Base-by-base conservation (phyloP, 768 basidiomycete species). In the Gautieria morchelliformis region DNA sequence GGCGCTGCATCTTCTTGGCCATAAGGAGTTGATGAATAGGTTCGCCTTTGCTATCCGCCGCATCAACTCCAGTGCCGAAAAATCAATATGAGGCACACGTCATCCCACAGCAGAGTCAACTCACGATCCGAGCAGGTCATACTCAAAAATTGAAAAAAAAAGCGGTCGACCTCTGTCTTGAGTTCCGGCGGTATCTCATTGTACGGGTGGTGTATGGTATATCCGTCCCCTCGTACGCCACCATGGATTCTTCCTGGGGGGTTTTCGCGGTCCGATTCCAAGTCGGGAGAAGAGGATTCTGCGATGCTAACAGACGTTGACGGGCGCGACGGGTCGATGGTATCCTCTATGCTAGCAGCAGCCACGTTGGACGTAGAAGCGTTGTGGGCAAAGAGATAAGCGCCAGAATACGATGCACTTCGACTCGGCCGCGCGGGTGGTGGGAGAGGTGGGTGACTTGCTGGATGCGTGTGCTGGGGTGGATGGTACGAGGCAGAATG, bases 1-100 rank as follows among this genome's bases (percentile, higher is more conserved):
- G 76, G 53, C 92, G 85, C 64, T 93, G 89, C 95, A 99, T 98
- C 77, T 91, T 91, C 77, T 97, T 97, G 0, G 94, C 88, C 95
- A 99, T 99, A 64, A 98, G 78, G 37, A 92, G 92, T 71, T 99
- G 95, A 67, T 99, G 95, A 58, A 99, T 93, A 45, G 89, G 85
- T 69, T 99, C 95, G 52, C 95, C 95, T 70, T 99, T 99, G 32
- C 82, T 77, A 67, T 98, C 96, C 50, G 85, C 88, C 4, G 89
- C 87, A 58, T 96, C 92, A 72, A 97, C 93, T 97, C 63, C 42
- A 37, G 35, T 59, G 55, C 56, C 41, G 53, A 56, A 64, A n/a
- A 47, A 65, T 63, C 51, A 33, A 50, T 59, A 35, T 51, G 50
- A 42, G 51, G 32, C 24, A 30, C 20, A 41, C 58, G 58, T 59